Evolutionary conservation across 202 grass and related monocot genomes (phyloP).

Genomic region (Hordeum pubiflorum): DNA sequence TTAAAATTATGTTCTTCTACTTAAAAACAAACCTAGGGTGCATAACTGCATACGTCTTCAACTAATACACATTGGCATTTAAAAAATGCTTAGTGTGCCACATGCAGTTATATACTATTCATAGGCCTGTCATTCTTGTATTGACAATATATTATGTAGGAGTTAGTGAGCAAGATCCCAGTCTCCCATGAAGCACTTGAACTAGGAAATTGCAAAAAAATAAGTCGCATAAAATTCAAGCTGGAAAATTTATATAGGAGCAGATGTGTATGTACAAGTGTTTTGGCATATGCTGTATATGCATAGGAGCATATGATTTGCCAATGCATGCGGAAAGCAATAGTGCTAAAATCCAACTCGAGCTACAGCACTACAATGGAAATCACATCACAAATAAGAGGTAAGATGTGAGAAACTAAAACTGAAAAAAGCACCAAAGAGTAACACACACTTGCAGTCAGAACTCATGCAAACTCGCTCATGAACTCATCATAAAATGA

Average conservation of each 20-base stretch:
- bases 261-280: slow-evolving; percentile 50
- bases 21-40: neutral
- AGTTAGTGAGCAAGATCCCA: neutral
- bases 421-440: slow-evolving; percentile 37
- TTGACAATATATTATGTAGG: neutral
- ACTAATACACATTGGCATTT: slow-evolving; percentile 1
- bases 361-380: slow-evolving; percentile 17
- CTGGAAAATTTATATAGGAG: slow-evolving; percentile 21
- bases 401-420: slow-evolving; percentile 28
- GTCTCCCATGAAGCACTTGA: slow-evolving; percentile 1
- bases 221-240: slow-evolving; percentile 16
- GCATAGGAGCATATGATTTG: slow-evolving; percentile 33
- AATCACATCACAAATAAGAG: slow-evolving; percentile 35
- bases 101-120: slow-evolving; percentile 7
- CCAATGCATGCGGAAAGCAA: slow-evolving; percentile 36
- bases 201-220: neutral
- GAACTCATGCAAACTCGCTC: slow-evolving; percentile 50
- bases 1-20: neutral
- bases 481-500: slow-evolving; percentile 61
- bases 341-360: neutral
- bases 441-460: slow-evolving; percentile 9
- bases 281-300: slow-evolving; percentile 30
- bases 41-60: neutral
- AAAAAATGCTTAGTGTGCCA: slow-evolving; percentile 20
- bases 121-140: neutral